Conservation (phyloP, 2,329 filamentous ascomycete species). For the Bipolaris sorokiniana region DNA sequence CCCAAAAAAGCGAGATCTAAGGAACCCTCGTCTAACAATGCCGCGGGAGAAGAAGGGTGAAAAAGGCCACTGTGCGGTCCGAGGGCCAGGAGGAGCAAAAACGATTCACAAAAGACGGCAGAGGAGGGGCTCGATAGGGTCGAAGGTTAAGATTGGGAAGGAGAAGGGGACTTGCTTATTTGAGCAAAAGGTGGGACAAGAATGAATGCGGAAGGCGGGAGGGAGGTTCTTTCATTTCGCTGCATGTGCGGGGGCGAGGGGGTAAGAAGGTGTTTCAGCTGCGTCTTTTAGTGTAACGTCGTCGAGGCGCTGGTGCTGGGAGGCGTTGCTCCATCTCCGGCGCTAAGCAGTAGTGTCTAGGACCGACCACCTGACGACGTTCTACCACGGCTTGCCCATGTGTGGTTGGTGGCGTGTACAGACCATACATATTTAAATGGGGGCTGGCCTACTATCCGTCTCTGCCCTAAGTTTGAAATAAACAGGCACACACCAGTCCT, state of each 20-base stretch:
- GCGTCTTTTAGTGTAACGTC: slow-evolving; percentile 10
- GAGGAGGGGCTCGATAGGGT: slow-evolving; percentile 7
- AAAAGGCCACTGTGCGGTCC: slow-evolving; percentile 4
- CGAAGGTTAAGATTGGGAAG: slow-evolving; percentile 9
- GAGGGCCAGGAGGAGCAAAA: neutral
- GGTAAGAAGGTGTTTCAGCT: slow-evolving; percentile 15
- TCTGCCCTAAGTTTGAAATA: slow-evolving; percentile 1
- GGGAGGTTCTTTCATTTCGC: slow-evolving; percentile 7
- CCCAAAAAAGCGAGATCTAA: slow-evolving; percentile 24
- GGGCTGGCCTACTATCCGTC: neutral
- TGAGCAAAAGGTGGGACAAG: slow-evolving; percentile 6
- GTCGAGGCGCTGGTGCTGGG: slow-evolving; percentile 14
- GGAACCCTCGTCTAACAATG: neutral
- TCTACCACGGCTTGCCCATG: neutral
- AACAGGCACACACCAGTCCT: neutral
- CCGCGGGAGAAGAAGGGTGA: neutral
- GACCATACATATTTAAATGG: neutral
- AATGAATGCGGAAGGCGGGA: slow-evolving; percentile 10
- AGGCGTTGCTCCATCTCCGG: slow-evolving; percentile 7
- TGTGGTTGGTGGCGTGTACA: neutral
- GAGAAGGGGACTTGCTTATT: slow-evolving; percentile 15
- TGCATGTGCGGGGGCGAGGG: slow-evolving; percentile 7
- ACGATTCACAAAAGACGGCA: slow-evolving; percentile 6
- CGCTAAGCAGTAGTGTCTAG: slow-evolving; percentile 13
- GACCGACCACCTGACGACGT: neutral